Evolutionary conservation across 345 rosid species (phyloP), one percentile per base, ranked within the genome.

Genomic region (Heritiera fomes): DNA sequence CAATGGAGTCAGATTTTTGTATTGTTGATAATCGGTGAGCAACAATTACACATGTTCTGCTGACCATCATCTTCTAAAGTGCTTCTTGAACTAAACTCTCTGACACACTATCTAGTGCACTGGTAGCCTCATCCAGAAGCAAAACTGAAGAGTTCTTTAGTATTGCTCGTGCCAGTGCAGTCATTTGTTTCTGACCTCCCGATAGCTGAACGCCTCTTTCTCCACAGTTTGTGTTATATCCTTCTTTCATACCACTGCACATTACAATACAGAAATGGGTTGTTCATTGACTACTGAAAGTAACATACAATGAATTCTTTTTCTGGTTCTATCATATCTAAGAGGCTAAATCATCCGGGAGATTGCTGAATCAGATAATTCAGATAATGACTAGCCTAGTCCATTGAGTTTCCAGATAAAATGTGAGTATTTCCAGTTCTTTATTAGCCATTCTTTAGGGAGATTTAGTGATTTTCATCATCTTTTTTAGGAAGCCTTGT

Each of bases 111-210:
- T 91, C 92, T 10, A 89, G 88, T 15, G 94, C 94, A 71, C 98
- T 91, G 0, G 97, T 91, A 0, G 97, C 94, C 77, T 93, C 97
- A 40, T 93, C 94, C 28, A 91, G 80, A 55, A 91, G 80, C 12
- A 93, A 84, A 84, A 93, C 86, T 58, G 85, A 75, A 13, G 94
- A 93, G 50, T 90, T 80, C 83, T 91, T 91, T 56, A 90, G 75
- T 8, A 93, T 90, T 2, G 96, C 93, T 1, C 93, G 89, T 15
- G 98, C 94, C 0, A 91, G 83, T 4, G 96, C 96, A 5, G 90
- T 83, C 82, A 91, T 78, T 62, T 90, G 98, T 68, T 91, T 91
- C 65, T 93, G 96, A 34, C 98, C 96, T 71, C 94, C 94, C 3
- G 91, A 89, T 65, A 88, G 88, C 80, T 89, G 94, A 55, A 84